Conservation (phyloP, 1,284 basidiomycete genomes). For the Heterobasidion occidentale region DNA sequence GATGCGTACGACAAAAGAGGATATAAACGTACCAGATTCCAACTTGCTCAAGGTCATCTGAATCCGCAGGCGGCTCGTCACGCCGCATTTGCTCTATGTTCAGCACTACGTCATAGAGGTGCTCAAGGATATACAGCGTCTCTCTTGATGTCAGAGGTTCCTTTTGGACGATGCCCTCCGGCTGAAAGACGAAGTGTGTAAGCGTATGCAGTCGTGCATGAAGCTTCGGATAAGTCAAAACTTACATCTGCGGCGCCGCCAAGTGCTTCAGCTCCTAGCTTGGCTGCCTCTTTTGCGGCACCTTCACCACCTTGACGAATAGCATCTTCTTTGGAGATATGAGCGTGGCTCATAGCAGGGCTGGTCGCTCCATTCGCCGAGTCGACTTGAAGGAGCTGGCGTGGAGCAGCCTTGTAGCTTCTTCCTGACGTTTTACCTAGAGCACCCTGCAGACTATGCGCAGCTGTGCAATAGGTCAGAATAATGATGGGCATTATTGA, state of each 20-base stretch:
- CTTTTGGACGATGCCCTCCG: constrained; percentile 45
- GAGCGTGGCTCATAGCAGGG: constrained; percentile 46
- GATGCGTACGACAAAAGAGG: background rate
- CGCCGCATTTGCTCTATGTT: constrained; percentile 83
- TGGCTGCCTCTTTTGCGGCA: constrained; percentile 63
- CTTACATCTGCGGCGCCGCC: constrained; percentile 47
- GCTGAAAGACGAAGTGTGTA: constrained; percentile 24
- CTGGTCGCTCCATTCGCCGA: constrained; percentile 34
- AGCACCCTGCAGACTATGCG: constrained; percentile 88
- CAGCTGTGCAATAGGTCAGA: constrained; percentile 30
- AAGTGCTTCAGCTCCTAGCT: constrained; percentile 60
- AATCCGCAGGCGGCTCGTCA: constrained; percentile 62
- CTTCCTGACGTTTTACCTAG: constrained; percentile 89
- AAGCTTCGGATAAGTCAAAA: background rate
- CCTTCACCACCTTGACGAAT: constrained; percentile 35
- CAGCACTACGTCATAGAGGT: constrained; percentile 81
- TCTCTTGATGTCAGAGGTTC: constrained; percentile 78
- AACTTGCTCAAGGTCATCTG: constrained; percentile 47
- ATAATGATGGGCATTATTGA: background rate
- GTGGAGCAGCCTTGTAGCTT: constrained; percentile 91
- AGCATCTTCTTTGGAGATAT: constrained; percentile 49
- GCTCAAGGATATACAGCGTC: constrained; percentile 76
- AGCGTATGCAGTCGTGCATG: background rate
- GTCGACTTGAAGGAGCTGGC: constrained; percentile 90
- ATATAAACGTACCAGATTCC: constrained; percentile 41